Evolutionary conservation across 305 asterid genomes (phyloP).

Genomic region (Nicotiana rustica): DNA sequence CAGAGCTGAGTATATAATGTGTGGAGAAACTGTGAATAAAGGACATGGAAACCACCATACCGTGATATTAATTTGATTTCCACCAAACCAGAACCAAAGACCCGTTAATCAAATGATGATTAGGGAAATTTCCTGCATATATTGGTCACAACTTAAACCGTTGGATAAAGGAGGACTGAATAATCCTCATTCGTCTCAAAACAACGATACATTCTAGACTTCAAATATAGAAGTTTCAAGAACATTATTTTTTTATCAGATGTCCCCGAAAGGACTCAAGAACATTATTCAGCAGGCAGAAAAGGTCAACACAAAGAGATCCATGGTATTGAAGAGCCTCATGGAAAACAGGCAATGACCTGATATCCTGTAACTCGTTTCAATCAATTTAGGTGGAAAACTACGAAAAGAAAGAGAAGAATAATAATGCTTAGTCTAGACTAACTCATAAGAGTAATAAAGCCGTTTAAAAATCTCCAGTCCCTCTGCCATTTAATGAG

Average conservation of each 20-base stretch:
- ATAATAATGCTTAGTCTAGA: background rate
- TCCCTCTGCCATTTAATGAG: background rate
- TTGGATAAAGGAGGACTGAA: background rate
- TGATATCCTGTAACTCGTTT: slow-evolving; percentile 12
- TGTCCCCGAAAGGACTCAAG: background rate
- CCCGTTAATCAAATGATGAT: background rate
- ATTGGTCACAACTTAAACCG: background rate
- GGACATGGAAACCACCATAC: background rate
- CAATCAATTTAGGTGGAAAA: background rate
- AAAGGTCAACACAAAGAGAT: background rate
- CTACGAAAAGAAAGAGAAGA: background rate
- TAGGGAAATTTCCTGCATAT: background rate
- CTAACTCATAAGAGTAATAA: slow-evolving; percentile 23
- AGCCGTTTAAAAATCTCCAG: slow-evolving; percentile 6
- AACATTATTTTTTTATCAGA: background rate
- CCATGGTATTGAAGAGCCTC: background rate
- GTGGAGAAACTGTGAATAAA: background rate
- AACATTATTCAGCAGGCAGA: slow-evolving; percentile 5
- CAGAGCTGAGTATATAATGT: background rate
- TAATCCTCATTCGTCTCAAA: background rate
- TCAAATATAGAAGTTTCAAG: background rate
- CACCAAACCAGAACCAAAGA: background rate
- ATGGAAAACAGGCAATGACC: background rate
- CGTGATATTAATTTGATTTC: background rate
- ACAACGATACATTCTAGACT: background rate